Evolutionary conservation across 2,329 filamentous ascomycete species (phyloP), one percentile per base, ranked within the genome.

Genomic region (Xylariaceae sp.): DNA sequence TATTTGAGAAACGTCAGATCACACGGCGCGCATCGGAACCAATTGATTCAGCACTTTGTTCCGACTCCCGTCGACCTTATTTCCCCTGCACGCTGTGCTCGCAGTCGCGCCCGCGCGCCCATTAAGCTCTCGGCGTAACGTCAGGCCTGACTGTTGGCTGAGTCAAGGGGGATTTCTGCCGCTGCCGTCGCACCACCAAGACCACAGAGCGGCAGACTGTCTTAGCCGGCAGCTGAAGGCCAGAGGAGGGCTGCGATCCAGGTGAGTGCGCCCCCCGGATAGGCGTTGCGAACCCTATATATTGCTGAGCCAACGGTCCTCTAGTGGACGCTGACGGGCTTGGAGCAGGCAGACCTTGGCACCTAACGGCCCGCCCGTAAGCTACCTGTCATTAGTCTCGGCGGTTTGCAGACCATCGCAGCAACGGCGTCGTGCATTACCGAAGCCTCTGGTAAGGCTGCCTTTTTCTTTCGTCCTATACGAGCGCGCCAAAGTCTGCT

Each of bases 11-110:
- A 41, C 36, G 27, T 33, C 31, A 40, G 34, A 51, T 50, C 32
- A 37, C 41, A 52, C 42, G 46, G 32, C 40, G 31, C 40, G 33
- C 31, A 35, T 33, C 33, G 27, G 35, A 40, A 33, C 51, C 48
- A 52, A 55, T 52, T 43, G 49, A 39, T 35, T 42, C 36, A 29
- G 22, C 26, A 34, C 31, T 25, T 22, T 30, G 21, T 46, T 36
- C 50, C 49, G 51, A 52, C 25, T 42, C 39, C 44, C 34, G 43
- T 45, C 38, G 29, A 37, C 26, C 37, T 38, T 31, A 35, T 33
- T 42, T 43, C 33, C 28, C 42, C 36, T 40, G 33, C 31, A 40
- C 37, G 25, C 33, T 35, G 36, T 40, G 23, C 33, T 31, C 33
- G 39, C 35, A 29, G 31, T 19, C 15, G 9, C 37, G 36, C 36